Evolutionary conservation across 2,329 filamentous ascomycete genomes (phyloP), one percentile per base, ranked within the genome.

Genomic region (Coniochaeta hoffmannii): DNA sequence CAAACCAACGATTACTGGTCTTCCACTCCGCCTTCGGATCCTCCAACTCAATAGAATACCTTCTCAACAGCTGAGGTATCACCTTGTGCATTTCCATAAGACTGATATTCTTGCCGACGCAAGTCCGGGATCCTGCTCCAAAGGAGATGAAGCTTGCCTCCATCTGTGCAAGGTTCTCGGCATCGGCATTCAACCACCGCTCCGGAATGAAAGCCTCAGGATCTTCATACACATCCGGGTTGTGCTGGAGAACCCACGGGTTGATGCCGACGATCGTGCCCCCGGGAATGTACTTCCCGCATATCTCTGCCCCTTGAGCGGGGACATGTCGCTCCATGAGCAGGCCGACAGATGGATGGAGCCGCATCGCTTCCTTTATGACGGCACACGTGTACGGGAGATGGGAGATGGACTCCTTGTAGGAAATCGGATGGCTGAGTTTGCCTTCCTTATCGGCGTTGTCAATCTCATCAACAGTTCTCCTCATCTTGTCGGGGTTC

Each of bases 211-310:
- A 59, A 4, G 41, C 19, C 17, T 58, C 32, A 8, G 53, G 54
- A 19, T 59, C 58, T 14, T 53, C 49, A 30, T 49, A 55, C 9
- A 55, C 53, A 30, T 50, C 32, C 8, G 53, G 41, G 34, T 52
- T 55, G 15, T 55, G 58, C 24, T 65, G 64, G 2, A 65, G 57
- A 14, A 65, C 64, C 64, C 63, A 66, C 11, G 62, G 63, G 17
- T 63, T 65, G 17, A 64, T 60, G 12, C 60, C 61, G 6, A 65
- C 60, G 31, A 63, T 61, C 1, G 64, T 64, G 3, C 63, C 64
- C n/a, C 58, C 64, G 1, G 60, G 60, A 26, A 65, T 58, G 46
- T 62, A 60, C n/a, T 53, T 46, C 14, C 61, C 60, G 38, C 57
- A 62, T 32, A 66, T 59, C 4, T 54, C 32, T 28, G 55, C 53